Evolutionary conservation across 2,329 filamentous ascomycete species (phyloP).

Genomic region (Ophiocordyceps camponoti-rufipedis): DNA sequence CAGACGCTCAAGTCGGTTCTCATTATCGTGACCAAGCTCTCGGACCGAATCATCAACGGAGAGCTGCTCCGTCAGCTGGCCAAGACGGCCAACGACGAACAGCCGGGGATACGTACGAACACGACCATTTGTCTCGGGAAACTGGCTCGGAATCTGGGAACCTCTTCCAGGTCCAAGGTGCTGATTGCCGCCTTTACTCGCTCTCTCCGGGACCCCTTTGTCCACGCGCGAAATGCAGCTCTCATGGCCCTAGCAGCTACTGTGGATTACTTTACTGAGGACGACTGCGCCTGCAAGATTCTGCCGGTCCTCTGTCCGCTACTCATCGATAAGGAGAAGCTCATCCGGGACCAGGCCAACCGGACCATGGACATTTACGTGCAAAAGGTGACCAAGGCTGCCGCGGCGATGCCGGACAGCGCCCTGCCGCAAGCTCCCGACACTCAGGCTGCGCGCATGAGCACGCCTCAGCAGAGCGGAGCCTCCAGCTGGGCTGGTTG

Average conservation of each 20-base stretch:
- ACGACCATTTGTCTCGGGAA: constrained; percentile 96
- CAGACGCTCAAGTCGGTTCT: constrained; percentile 92
- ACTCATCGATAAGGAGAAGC: constrained; percentile 87
- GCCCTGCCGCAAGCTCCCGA: constrained; percentile 41
- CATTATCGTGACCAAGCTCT: constrained; percentile 71
- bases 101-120: constrained; percentile 92
- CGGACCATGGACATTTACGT: constrained; percentile 82
- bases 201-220: constrained; percentile 79
- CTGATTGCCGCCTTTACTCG: constrained; percentile 83
- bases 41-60: constrained; percentile 83
- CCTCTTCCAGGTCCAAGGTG: constrained; percentile 68
- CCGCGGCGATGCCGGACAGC: constrained; percentile 61
- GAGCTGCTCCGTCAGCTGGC: constrained; percentile 81
- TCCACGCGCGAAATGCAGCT: constrained; percentile 81
- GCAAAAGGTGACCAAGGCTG: constrained; percentile 63
- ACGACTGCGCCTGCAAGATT: constrained; percentile 72
- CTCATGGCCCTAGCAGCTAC: constrained; percentile 76
- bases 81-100: constrained; percentile 93
- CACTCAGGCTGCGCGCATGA: constrained; percentile 50
- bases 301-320: constrained; percentile 70
- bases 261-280: constrained; percentile 68
- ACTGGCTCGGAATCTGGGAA: constrained; percentile 76
- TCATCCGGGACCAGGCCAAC: constrained; percentile 77
- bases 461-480: constrained; percentile 52
- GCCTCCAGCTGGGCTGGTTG: constrained; percentile 64